Conservation (phyloP, 208 protist species). For the Crithidia mellificae region DNA sequence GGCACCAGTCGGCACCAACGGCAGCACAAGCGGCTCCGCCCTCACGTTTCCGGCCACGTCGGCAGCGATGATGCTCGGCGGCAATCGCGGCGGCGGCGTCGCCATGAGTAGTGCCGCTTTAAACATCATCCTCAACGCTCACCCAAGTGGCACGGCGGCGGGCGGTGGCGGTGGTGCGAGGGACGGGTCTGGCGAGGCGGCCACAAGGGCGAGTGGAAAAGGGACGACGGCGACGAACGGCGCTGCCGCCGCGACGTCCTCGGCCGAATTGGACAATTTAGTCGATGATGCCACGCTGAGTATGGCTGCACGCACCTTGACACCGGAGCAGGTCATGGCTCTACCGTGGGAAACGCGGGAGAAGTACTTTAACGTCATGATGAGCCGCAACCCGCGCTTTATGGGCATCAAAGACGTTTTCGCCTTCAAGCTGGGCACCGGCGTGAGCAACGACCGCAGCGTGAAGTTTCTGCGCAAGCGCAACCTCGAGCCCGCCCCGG, state of each 20-base stretch:
- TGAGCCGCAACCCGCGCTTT: constrained; percentile 37
- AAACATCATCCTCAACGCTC: not conserved
- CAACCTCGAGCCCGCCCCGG: constrained; percentile 40
- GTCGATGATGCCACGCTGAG: not conserved
- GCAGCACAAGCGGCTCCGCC: not conserved
- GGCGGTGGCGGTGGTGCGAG: not conserved
- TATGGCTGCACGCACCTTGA: constrained; percentile 4
- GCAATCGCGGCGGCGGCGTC: not conserved
- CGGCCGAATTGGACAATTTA: not conserved
- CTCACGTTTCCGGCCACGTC: not conserved
- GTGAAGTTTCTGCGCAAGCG: constrained; percentile 59
- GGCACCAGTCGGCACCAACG: not conserved
- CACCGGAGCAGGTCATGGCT: constrained; percentile 22
- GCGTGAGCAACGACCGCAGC: constrained; percentile 34
- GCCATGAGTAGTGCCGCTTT: not conserved
- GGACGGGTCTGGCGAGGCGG: not conserved
- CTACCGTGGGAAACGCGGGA: constrained; percentile 37
- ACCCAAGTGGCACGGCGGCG: too few relatives aligned
- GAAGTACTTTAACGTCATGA: constrained; percentile 33
- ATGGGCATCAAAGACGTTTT: constrained; percentile 51
- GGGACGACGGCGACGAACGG: not conserved
- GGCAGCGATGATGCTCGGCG: not conserved
- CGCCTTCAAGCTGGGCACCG: constrained; percentile 59
- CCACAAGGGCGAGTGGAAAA: not conserved
- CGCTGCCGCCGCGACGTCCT: not conserved